These are phyloP conservation scores for Aspergillus tanneri DNA, from an alignment of 2,329 filamentous ascomycete genomes.

Conservation along the genomic window DNA sequence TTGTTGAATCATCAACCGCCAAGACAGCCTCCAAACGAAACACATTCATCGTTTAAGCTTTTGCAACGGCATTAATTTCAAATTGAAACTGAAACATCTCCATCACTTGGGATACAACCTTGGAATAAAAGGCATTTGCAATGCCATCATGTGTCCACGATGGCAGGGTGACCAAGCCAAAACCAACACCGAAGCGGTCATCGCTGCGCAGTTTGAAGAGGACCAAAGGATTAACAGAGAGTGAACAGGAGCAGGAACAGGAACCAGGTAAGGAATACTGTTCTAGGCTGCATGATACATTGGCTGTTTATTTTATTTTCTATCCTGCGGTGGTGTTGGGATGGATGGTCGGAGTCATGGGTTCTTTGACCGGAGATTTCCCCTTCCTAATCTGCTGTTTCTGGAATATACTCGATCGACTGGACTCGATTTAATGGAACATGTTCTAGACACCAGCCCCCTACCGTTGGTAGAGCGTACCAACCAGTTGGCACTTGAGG, in stretches of 20 bases:
- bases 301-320: not conserved
- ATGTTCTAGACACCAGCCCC: slow-evolving; percentile 8
- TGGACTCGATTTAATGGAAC: too few species aligned
- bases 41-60: too few species aligned
- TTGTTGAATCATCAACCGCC: too few species aligned
- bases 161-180: slow-evolving; percentile 26
- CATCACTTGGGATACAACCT: too few species aligned
- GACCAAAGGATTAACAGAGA: not conserved
- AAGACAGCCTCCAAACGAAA: not conserved
- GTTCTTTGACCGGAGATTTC: too few species aligned
- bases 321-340: too few species aligned
- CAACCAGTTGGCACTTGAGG: slow-evolving; percentile 39
- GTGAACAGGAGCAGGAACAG: not conserved
- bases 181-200: slow-evolving; percentile 14
- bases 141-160: slow-evolving; percentile 25
- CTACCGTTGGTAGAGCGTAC: slow-evolving; percentile 42
- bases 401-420: too few species aligned
- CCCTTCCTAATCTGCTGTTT: too few species aligned
- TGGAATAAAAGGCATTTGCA: not conserved
- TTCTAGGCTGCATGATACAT: not conserved
- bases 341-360: too few species aligned
- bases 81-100: not conserved
- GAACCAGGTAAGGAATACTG: slow-evolving; percentile 18
- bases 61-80: too few species aligned
- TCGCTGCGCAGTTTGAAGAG: slow-evolving; percentile 3